Evolutionary conservation across 768 basidiomycete genomes (phyloP).

Genomic region (Podaxis mareebaensis): DNA sequence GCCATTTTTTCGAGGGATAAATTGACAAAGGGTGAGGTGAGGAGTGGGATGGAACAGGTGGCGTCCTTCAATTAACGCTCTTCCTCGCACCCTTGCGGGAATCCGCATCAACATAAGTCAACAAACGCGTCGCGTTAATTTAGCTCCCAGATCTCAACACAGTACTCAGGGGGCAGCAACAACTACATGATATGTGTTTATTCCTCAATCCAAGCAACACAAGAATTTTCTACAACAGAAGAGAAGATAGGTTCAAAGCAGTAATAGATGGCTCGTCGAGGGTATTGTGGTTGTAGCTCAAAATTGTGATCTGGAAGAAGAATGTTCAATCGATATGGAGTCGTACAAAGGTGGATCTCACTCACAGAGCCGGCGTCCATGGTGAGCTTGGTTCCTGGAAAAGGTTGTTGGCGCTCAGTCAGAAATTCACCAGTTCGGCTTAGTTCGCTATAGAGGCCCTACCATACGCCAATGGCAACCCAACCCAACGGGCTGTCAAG

Average conservation of each 20-base stretch:
- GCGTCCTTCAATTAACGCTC: background rate
- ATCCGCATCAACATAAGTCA: constrained; percentile 24
- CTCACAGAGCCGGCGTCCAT: constrained; percentile 19
- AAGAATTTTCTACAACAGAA: constrained; percentile 18
- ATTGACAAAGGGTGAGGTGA: background rate
- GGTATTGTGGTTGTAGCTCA: constrained; percentile 83
- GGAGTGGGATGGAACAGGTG: background rate
- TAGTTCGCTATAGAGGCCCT: constrained; percentile 18
- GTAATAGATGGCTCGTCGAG: constrained; percentile 78
- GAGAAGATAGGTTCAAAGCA: constrained; percentile 64
- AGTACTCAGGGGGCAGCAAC: background rate
- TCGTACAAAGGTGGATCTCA: background rate
- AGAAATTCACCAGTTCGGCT: background rate
- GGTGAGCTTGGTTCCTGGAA: constrained; percentile 17
- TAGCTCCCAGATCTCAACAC: background rate
- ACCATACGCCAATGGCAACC: constrained; percentile 63
- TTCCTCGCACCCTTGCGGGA: background rate
- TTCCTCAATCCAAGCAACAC: background rate
- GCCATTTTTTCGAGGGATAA: background rate
- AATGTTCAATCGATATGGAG: constrained; percentile 9
- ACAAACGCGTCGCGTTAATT: constrained; percentile 32
- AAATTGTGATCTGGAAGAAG: constrained; percentile 71
- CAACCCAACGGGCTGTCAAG: constrained; percentile 82
- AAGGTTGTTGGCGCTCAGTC: background rate
- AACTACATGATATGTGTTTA: background rate